Base-by-base conservation (phyloP, 768 basidiomycete species). In the Coprinopsis cinerea region DNA sequence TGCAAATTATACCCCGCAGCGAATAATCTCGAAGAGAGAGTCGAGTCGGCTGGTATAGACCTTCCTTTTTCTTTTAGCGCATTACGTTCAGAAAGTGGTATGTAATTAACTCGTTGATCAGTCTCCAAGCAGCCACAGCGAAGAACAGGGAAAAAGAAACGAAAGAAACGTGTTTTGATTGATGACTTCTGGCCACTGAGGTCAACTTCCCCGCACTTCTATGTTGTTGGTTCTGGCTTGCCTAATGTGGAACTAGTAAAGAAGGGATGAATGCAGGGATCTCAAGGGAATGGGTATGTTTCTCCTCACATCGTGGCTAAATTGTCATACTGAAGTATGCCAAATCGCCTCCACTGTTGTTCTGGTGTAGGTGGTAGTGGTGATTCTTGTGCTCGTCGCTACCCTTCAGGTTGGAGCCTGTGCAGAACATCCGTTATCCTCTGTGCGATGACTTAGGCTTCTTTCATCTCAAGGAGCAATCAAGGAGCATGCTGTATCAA, bases 161-260 rank as follows among this genome's bases (percentile, higher is more conserved):
- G 22, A 43, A 43, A 43, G n/a, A n/a, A n/a, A 43, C 41, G 41
- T 43, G 41, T 43, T 43, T n/a, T n/a, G 41, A 43, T 39, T 6
- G 37, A 39, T 39, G 37, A 9, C 37, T 14, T 39, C 18, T 13
- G 9, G 6, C 18, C 18, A 13, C 18, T 39, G 7, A 17, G 24
- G 18, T 25, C 18, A 25, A 9, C 4, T 32, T n/a, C 44, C 28
- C 28, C 27, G 44, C 44, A 27, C n/a, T 28, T 28, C 20, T 11
- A 11, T 28, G 4, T 32, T n/a, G 14, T 17, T 32, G 44, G 44
- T 7, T 45, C 44, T 9, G 4, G 27, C 5, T 9, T 45, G 44
- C 44, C 28, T 27, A 9, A 10, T 45, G 4, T 23, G 44, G 44
- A 10, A 45, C 15, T 18, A 18, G n/a, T 15, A 28, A 45, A 32